Base-by-base conservation (phyloP, 1,139 yeast species). In the Suhomyces yuchorum region DNA sequence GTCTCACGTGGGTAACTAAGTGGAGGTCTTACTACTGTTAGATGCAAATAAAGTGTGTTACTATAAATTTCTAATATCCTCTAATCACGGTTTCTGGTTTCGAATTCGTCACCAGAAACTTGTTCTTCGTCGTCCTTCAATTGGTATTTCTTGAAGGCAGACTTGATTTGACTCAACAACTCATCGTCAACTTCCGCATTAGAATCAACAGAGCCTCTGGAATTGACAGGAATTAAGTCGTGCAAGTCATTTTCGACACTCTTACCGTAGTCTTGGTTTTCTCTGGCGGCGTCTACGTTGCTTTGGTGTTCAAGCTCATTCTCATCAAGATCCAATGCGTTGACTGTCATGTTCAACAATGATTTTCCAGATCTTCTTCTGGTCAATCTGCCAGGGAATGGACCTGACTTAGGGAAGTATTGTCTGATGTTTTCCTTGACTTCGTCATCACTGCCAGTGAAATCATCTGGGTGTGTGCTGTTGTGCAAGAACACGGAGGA, bases 281-380 rank as follows among this genome's bases (percentile, higher is more conserved):
- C 47, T 51, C 61, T 53, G 28, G 61, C 56, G 9, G 60, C 61
- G 41, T 47, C 54, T 34, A 57, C 53, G 40, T 60, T 61, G 39
- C 54, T 55, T 37, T 63, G 59, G 12, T 50, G 51, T 37, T 56
- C 58, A 24, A 60, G 58, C 58, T 85, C 91, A 37, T 84, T 89
- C 37, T 80, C 87, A 48, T 80, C 81, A 58, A 85, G 68, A 56
- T 85, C 91, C 54, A 85, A 71, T 15, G 86, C 77, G 48, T 84
- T 75, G 34, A 86, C 84, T 1, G 92, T 84, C 58, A 85, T 70
- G 54, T 82, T 83, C 55, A 85, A 74, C 49, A 85, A 68, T 0
- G 91, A 84, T 60, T 84, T 85, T 17, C 90, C 87, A 17, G 90
- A 83, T 60, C 82, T 81, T 66, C 92, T 81, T 65, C 92, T 77